Base-by-base conservation (phyloP, 139 green algal species). In the Auxenochlorella pyrenoidosa region DNA sequence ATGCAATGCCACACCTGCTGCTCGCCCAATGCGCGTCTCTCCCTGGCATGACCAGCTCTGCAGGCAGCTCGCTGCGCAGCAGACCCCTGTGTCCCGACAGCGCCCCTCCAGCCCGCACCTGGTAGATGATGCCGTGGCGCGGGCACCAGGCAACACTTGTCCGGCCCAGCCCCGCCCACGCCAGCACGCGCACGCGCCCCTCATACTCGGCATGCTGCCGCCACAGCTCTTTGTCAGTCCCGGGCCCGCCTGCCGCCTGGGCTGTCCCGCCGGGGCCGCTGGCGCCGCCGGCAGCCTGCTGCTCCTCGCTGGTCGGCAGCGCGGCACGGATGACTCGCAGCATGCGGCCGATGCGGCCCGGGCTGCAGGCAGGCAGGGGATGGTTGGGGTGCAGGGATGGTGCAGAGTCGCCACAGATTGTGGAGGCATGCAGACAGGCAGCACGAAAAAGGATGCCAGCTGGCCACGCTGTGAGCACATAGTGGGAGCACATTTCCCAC, bases 301-400 rank as follows among this genome's bases (percentile, higher is more conserved):
- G 44, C 26, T n/a, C 43, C 12, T 68, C 79, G n/a, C 58, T 34
- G 26, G 36, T 15, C 0, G 88, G 88, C 40, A 93, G 32, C 2
- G 82, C 88, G 18, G 83, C 86, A 19, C 82, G 70, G 28, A 96
- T 34, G 32, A 95, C 90, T 32, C 80, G 72, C 92, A 96, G 91
- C 78, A 97, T 54, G 72, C 91, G 87, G 16, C 83, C 66, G 70
- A 95, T 87, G 40, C 95, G 89, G 28, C 88, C 91, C 5, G 95
- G 94, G 60, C 87, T 77, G 79, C 79, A 68, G n/a, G n/a, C n/a
- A n/a, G n/a, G 34, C 19, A 51, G 72, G 38, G 21, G 36, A 78
- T 2, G 38, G 22, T 2, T 13, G 26, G 65, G 22, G 24, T 18
- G 1, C 65, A 72, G 8, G n/a, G n/a, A n/a, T 2, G 6, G 21